Percentiles rank a stretch among this genome's conserved stretches.
Evolutionary conservation across 257 asterid species (phyloP).

Genomic region (Rehmannia glutinosa): DNA sequence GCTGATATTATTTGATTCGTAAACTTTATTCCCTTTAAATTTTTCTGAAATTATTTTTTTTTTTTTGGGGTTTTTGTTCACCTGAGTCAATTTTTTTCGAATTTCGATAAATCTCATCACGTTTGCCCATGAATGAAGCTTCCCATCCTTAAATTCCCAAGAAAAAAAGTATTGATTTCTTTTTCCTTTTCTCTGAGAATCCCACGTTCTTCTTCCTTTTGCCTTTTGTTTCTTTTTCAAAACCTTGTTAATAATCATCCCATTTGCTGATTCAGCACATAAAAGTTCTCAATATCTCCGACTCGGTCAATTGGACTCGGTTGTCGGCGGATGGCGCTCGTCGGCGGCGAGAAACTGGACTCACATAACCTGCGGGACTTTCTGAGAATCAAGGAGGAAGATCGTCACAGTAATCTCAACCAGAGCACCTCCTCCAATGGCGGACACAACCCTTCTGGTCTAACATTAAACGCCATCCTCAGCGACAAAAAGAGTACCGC

Average conservation of each 20-base stretch:
- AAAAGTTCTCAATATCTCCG: neutral
- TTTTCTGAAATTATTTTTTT: neutral
- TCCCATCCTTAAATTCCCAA: slow-evolving; percentile 19
- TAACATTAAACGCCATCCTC: slow-evolving; percentile 35
- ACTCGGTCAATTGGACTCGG: neutral
- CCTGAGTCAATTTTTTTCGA: slow-evolving; percentile 11
- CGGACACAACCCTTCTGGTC: slow-evolving; percentile 23
- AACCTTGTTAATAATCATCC: neutral
- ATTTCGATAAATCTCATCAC: slow-evolving; percentile 27
- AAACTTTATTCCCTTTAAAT: neutral
- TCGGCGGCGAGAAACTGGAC: slow-evolving; percentile 25
- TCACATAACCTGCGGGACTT: slow-evolving; percentile 40
- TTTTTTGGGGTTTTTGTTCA: too few species aligned
- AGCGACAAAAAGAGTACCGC: too few species aligned
- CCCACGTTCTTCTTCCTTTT: neutral
- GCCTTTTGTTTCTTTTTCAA: neutral
- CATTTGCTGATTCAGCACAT: neutral
- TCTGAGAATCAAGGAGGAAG: slow-evolving; percentile 36
- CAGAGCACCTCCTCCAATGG: slow-evolving; percentile 16
- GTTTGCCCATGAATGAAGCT: slow-evolving; percentile 30
- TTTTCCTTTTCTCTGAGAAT: neutral
- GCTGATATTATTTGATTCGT: neutral
- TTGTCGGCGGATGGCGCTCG: slow-evolving; percentile 20
- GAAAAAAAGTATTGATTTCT: neutral
- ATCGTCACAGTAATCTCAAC: slow-evolving; percentile 20